phyloP scores from a whole-genome alignment of 192 early-diverging fungal genomes.

The Coemansia sp. region DNA sequence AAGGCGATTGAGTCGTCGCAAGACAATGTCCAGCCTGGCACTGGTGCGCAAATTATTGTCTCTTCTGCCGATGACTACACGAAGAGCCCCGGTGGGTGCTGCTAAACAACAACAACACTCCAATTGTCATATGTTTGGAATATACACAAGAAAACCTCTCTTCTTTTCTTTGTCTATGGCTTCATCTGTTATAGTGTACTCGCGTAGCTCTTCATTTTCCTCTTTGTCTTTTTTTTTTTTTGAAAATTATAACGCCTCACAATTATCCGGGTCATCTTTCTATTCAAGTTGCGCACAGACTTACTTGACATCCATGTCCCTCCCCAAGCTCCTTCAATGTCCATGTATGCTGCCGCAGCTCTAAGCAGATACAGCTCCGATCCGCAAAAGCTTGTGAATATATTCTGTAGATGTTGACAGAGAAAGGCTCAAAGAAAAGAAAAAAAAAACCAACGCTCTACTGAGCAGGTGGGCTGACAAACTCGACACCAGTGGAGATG shows the following conservation, averaged over 20 bases:
- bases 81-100: constrained; percentile 64
- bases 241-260: neutral
- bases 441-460: constrained; percentile 14
- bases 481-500: constrained; percentile 86
- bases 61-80: constrained; percentile 64
- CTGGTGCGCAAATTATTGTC: constrained; percentile 70
- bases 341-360: neutral
- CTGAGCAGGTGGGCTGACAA: constrained; percentile 55
- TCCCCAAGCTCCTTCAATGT: neutral
- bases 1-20: constrained; percentile 86
- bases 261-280: neutral
- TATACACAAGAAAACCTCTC: neutral
- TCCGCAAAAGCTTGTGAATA: neutral
- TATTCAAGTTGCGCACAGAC: neutral
- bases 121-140: neutral
- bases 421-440: constrained; percentile 4
- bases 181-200: neutral
- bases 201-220: constrained; percentile 1
- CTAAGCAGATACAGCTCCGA: neutral
- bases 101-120: constrained; percentile 54
- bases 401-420: neutral
- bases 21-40: constrained; percentile 68
- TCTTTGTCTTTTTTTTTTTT: neutral
- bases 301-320: neutral
- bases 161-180: neutral